Evolutionary conservation across 2,329 filamentous ascomycete species (phyloP).

Genomic region (Nemania bipapillata): DNA sequence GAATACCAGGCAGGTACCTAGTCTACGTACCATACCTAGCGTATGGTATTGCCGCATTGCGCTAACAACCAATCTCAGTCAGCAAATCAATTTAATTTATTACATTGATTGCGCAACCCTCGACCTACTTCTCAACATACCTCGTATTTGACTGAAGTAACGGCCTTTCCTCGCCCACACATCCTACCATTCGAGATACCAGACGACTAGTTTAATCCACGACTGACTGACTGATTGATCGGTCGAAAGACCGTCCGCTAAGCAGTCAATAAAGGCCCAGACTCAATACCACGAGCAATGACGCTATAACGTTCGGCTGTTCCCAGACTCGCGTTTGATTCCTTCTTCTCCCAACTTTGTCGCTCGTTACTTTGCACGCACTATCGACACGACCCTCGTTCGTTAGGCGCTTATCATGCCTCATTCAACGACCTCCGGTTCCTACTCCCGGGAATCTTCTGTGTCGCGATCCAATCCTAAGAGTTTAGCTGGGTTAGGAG

Average conservation of each 20-base stretch:
- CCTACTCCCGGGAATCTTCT: slow-evolving; percentile 50
- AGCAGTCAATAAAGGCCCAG: slow-evolving; percentile 13
- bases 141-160: slow-evolving; percentile 5
- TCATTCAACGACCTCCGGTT: slow-evolving; percentile 50
- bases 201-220: not conserved
- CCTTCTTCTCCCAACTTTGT: slow-evolving; percentile 40
- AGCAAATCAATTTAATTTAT: slow-evolving; percentile 13
- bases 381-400: slow-evolving; percentile 35
- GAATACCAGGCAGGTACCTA: not conserved
- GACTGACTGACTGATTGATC: not conserved
- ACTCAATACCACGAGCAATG: slow-evolving; percentile 41
- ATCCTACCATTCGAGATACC: not conserved
- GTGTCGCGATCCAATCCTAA: slow-evolving; percentile 48
- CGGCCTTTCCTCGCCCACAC: not conserved
- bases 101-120: slow-evolving; percentile 18
- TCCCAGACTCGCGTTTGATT: slow-evolving; percentile 39
- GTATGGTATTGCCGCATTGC: slow-evolving; percentile 21
- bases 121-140: not conserved
- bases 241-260: slow-evolving; percentile 3
- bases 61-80: slow-evolving; percentile 12
- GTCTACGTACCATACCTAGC: not conserved
- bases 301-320: slow-evolving; percentile 41
- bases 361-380: slow-evolving; percentile 45
- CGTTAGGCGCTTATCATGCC: slow-evolving; percentile 45
- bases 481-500: slow-evolving; percentile 33